Base-by-base conservation (phyloP, 768 basidiomycete genomes). In the Peribolospora baueri region DNA sequence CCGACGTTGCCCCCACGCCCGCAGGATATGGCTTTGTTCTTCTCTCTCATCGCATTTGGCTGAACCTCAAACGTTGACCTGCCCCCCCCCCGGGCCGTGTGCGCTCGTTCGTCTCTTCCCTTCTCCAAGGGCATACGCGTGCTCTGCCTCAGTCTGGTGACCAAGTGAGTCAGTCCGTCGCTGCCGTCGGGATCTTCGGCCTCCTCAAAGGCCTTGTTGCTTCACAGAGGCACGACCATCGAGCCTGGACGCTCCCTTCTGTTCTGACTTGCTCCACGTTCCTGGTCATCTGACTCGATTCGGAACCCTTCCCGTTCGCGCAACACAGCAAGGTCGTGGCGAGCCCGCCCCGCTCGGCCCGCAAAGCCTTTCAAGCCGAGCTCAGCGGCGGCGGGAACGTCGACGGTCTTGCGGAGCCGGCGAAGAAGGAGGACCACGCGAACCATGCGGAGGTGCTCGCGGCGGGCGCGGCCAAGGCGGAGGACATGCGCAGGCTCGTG, bases 361-460 rank as follows among this genome's bases (percentile, higher is more conserved):
- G 41, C 13, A 4, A 13, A 9, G 37, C 1, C 25, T n/a, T 46
- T 5, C 41, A 36, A 5, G n/a, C 40, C 8, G 36, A 51, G 10
- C 36, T 14, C 5, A 38, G 43, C 25, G 25, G 25, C 25, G 25
- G 25, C 6, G 7, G 3, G 36, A 72, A 76, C 42, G 83, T 82
- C 4, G 73, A 70, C 61, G 64, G 67, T 5, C 57, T 78, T 3
- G 68, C 72, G 55, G 57, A 67, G 9, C 70, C 72, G 3, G 58
- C 63, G 4, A 67, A 66, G 3, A 68, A 72, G 53, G 71, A 25
- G 25, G 25, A 25, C 25, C 25, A 25, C 25, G 25, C 25, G 25
- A 80, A 80, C 25, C 84, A 87, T 61, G 81, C 76, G 7, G 84
- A 88, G 64, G 85, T 88, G 11, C 67, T 90, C 10, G 67, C 67